phyloP scores from a whole-genome alignment of 2,329 filamentous ascomycete genomes.

The Ophidiomyces ophidiicola region DNA sequence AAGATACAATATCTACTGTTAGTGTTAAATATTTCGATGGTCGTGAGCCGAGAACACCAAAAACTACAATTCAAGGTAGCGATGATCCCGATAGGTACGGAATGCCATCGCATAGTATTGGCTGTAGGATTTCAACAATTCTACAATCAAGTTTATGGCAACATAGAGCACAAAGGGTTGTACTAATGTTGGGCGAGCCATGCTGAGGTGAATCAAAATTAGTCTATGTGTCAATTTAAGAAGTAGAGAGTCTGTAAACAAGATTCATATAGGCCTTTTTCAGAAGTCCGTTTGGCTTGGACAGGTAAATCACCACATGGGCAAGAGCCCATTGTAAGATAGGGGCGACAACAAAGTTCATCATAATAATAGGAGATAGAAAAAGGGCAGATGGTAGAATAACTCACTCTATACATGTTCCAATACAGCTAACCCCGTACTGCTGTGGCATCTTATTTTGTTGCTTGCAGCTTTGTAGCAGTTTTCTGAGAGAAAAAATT shows the following conservation, averaged over 20 bases:
- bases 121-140: too few relatives aligned
- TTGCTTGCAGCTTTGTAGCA: background rate
- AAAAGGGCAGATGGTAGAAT: conserved; percentile 10
- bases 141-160: too few relatives aligned
- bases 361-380: conserved; percentile 35
- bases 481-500: background rate
- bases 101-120: too few relatives aligned
- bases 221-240: conserved; percentile 3
- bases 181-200: too few relatives aligned
- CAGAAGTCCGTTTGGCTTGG: conserved; percentile 51
- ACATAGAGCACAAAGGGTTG: too few relatives aligned
- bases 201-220: too few relatives aligned
- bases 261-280: conserved; percentile 26
- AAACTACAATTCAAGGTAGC: too few relatives aligned
- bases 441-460: background rate
- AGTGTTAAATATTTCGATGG: too few relatives aligned
- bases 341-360: conserved; percentile 53
- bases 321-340: conserved; percentile 36
- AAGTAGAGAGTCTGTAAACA: conserved; percentile 10
- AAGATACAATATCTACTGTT: too few relatives aligned
- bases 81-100: too few relatives aligned
- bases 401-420: conserved; percentile 22
- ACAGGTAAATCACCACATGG: conserved; percentile 49
- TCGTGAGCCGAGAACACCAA: too few relatives aligned
- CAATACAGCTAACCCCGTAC: background rate